Conservation (phyloP, 208 protist genomes). For the Wallacemonas sp. region DNA sequence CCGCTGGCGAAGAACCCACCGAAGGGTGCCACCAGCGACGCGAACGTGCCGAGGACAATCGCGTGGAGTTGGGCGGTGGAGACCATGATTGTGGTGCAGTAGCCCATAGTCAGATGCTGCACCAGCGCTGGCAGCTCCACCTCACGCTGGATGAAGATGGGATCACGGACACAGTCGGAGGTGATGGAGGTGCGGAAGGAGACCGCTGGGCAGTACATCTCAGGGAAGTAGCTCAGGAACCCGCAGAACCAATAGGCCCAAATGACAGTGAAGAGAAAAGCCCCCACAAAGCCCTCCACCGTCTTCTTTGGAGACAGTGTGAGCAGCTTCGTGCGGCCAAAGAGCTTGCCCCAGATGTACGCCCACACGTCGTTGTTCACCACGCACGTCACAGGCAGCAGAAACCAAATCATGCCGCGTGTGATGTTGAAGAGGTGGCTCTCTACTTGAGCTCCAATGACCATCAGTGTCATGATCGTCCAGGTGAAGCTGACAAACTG, state of each 20-base stretch:
- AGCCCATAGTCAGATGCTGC: constrained; percentile 45
- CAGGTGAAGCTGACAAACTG: constrained; percentile 92
- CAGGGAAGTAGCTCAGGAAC: constrained; percentile 84
- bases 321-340: constrained; percentile 82
- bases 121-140: constrained; percentile 58
- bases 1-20: constrained; percentile 98
- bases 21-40: constrained; percentile 97
- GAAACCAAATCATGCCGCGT: constrained; percentile 92
- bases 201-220: constrained; percentile 86
- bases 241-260: constrained; percentile 92
- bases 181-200: constrained; percentile 60
- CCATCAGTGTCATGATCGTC: constrained; percentile 84
- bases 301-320: constrained; percentile 93
- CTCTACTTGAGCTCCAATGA: constrained; percentile 65
- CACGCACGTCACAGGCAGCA: constrained; percentile 87
- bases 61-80: constrained; percentile 92
- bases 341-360: constrained; percentile 91
- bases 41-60: constrained; percentile 95
- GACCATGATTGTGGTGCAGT: constrained; percentile 47
- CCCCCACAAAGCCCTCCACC: constrained; percentile 89
- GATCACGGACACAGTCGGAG: constrained; percentile 56
- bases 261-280: constrained; percentile 88
- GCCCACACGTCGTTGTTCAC: constrained; percentile 93
- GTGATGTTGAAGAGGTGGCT: constrained; percentile 83
- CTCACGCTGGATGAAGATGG: constrained; percentile 72